Conservation (phyloP, 1,139 yeast genomes). For the Magnusiomyces tetraspermus region DNA sequence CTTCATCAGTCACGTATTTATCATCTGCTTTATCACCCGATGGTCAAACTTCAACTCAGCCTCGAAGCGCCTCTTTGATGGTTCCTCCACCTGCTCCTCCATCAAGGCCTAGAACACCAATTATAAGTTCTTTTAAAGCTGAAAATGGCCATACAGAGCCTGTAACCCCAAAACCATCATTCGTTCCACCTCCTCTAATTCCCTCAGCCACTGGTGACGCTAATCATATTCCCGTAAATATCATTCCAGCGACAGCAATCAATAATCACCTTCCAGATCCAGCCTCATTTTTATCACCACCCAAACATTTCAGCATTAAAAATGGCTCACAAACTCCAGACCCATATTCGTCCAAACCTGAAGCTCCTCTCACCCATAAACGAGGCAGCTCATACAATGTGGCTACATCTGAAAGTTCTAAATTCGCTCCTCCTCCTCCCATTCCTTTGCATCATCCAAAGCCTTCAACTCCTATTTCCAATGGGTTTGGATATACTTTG, state of each 20-base stretch:
- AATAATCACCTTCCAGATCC: conserved; percentile 13
- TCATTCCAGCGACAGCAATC: too few species aligned
- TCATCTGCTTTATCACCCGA: too few species aligned
- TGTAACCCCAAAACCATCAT: background rate
- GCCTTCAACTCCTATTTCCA: background rate
- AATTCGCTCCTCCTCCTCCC: conserved; percentile 11
- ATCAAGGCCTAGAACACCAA: conserved; percentile 11
- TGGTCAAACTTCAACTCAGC: too few species aligned
- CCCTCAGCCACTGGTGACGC: conserved; percentile 2
- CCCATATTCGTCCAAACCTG: background rate
- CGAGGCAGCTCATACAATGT: background rate
- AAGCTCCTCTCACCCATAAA: background rate
- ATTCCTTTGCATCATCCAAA: conserved; percentile 8
- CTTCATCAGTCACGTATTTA: background rate
- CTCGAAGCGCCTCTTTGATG: background rate
- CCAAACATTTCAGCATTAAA: background rate
- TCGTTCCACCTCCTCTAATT: background rate
- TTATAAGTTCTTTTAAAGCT: background rate
- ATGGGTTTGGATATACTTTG: background rate
- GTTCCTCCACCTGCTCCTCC: conserved; percentile 14
- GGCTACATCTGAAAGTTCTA: conserved; percentile 8
- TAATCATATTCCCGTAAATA: too few species aligned
- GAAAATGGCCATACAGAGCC: background rate
- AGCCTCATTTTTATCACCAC: background rate
- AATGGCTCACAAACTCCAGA: background rate